phyloP scores from a whole-genome alignment of 768 basidiomycete species.

The Suillus luteus region DNA sequence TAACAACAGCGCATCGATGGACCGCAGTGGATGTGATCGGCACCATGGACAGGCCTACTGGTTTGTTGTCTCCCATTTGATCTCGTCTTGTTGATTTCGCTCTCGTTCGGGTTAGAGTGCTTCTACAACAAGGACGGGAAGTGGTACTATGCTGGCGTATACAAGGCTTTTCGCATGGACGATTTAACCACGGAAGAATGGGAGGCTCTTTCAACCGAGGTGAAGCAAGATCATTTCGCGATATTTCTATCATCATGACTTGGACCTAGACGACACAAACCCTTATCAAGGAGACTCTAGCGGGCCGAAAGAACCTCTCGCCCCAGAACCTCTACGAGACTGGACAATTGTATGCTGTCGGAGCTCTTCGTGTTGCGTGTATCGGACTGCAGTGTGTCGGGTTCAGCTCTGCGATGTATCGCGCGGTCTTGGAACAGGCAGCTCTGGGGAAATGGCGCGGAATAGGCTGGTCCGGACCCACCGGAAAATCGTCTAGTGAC shows the following conservation, averaged over 20 bases:
- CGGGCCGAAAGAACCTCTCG: slow-evolving; percentile 71
- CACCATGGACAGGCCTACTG: slow-evolving; percentile 62
- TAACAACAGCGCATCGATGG: slow-evolving; percentile 79
- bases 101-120: slow-evolving; percentile 51
- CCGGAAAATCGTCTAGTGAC: background rate
- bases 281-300: slow-evolving; percentile 71
- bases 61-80: slow-evolving; percentile 33
- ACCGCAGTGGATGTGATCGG: slow-evolving; percentile 59
- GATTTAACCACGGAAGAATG: slow-evolving; percentile 70
- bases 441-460: slow-evolving; percentile 29
- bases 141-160: slow-evolving; percentile 86
- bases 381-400: slow-evolving; percentile 76
- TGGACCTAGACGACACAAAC: slow-evolving; percentile 57
- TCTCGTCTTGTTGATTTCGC: background rate
- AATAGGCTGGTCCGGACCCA: background rate
- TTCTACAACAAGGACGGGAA: slow-evolving; percentile 80
- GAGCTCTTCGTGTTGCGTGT: slow-evolving; percentile 73
- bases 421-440: slow-evolving; percentile 65
- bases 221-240: slow-evolving; percentile 28
- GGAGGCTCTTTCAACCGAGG: slow-evolving; percentile 66
- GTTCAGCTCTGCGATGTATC: slow-evolving; percentile 69
- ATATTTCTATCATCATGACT: slow-evolving; percentile 1
- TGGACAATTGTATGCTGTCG: slow-evolving; percentile 68
- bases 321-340: slow-evolving; percentile 80
- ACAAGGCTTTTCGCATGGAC: slow-evolving; percentile 65